A percentile compares a stretch with the other conserved stretches of the same genome.
These are phyloP conservation scores for Amesomyces nigricolor DNA, from an alignment of 2,329 filamentous ascomycete species.

Conservation along the genomic window DNA sequence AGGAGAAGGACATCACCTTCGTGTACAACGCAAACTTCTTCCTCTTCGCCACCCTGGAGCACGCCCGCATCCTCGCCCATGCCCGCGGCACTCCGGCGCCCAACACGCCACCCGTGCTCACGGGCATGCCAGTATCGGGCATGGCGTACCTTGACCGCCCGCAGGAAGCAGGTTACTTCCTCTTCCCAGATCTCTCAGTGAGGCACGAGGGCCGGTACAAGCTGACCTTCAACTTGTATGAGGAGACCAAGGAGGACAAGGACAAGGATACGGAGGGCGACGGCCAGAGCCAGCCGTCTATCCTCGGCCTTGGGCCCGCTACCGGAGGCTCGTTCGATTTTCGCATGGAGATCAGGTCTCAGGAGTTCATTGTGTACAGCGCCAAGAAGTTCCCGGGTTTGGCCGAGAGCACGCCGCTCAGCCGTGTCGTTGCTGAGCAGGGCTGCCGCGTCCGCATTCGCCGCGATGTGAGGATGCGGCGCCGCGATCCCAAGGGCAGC, in stretches of 20 bases:
- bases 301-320: constrained; percentile 29
- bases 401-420: constrained; percentile 80
- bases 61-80: constrained; percentile 75
- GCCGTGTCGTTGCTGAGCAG: constrained; percentile 89
- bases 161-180: constrained; percentile 76
- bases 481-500: constrained; percentile 46
- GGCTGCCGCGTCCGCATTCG: constrained; percentile 94
- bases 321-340: constrained; percentile 63
- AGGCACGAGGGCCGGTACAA: constrained; percentile 90
- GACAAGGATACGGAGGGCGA: constrained; percentile 57
- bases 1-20: constrained; percentile 75
- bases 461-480: constrained; percentile 55
- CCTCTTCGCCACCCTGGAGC: constrained; percentile 85
- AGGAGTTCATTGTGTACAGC: constrained; percentile 82
- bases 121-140: constrained; percentile 88
- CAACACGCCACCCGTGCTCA: constrained; percentile 77
- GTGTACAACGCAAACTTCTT: constrained; percentile 97
- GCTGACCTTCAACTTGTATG: constrained; percentile 88
- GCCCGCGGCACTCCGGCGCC: constrained; percentile 61
- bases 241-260: constrained; percentile 80
- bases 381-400: constrained; percentile 98
- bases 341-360: constrained; percentile 83
- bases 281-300: constrained; percentile 30
- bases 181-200: constrained; percentile 94
- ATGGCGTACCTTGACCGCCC: constrained; percentile 95